phyloP scores from a whole-genome alignment of 2,329 filamentous ascomycete genomes.

The Trichoderma sp. region DNA sequence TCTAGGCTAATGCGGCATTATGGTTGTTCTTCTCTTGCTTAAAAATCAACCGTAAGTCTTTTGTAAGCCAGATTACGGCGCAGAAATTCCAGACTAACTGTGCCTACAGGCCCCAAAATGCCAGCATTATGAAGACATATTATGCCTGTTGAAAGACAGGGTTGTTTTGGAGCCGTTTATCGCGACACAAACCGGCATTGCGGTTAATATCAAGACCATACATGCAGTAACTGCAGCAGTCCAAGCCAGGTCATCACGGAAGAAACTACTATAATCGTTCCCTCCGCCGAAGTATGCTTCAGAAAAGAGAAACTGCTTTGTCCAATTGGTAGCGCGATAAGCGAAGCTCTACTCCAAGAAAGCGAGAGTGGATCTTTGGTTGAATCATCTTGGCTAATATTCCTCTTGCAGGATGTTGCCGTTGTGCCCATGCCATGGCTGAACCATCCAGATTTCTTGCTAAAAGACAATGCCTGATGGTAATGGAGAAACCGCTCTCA shows the following conservation, averaged over 20 bases:
- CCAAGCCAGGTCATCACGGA: conserved; percentile 42
- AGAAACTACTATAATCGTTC: conserved; percentile 39
- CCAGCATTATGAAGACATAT: conserved; percentile 49
- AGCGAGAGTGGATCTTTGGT: conserved; percentile 36
- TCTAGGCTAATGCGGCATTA: not conserved
- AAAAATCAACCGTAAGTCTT: not conserved
- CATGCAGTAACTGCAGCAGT: conserved; percentile 41
- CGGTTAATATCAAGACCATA: conserved; percentile 44
- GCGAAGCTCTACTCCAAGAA: conserved; percentile 42
- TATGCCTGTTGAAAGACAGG: conserved; percentile 41
- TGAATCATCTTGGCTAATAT: conserved; percentile 32
- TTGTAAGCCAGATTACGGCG: not conserved
- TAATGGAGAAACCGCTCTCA: conserved; percentile 38
- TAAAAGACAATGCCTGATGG: conserved; percentile 33
- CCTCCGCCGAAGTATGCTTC: conserved; percentile 27
- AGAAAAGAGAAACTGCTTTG: conserved; percentile 27
- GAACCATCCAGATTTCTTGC: conserved; percentile 24
- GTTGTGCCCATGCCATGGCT: conserved; percentile 35
- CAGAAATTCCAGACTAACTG: not conserved
- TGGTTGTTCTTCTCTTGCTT: not conserved
- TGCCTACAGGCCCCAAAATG: conserved; percentile 39
- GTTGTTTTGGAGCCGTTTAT: conserved; percentile 32
- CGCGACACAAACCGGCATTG: conserved; percentile 49
- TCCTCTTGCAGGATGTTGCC: conserved; percentile 31
- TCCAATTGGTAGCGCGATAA: conserved; percentile 40